phyloP scores from a whole-genome alignment of 2,329 filamentous ascomycete species.

The Colletotrichum spinosum region DNA sequence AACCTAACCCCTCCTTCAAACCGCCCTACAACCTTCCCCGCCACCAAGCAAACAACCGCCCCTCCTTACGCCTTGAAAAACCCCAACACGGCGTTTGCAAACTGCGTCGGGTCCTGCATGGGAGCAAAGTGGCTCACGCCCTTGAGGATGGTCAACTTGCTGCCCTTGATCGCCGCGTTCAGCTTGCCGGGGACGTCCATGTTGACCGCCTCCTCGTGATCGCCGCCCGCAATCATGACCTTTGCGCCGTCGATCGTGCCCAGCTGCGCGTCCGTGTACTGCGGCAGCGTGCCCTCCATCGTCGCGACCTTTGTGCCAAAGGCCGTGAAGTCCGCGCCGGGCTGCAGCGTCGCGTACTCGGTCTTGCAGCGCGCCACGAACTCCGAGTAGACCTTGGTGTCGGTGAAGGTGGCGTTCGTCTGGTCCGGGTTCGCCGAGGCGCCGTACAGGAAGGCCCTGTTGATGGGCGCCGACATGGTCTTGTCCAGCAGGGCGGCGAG shows the following conservation, averaged over 20 bases:
- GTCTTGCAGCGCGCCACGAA: conserved; percentile 49
- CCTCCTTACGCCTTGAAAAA: conserved; percentile 41
- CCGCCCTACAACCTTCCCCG: no score
- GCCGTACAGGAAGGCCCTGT: conserved; percentile 55
- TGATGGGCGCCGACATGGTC: conserved; percentile 45
- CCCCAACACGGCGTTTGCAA: conserved; percentile 45
- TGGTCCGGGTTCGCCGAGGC: conserved; percentile 46
- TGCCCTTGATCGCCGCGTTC: conserved; percentile 50
- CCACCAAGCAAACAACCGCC: not conserved
- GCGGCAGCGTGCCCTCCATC: conserved; percentile 51
- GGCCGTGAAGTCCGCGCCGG: conserved; percentile 48
- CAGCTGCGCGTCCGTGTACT: conserved; percentile 45
- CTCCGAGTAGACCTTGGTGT: conserved; percentile 38
- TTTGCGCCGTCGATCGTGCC: conserved; percentile 43
- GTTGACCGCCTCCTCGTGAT: conserved; percentile 55
- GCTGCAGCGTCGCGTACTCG: conserved; percentile 52
- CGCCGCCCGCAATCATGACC: conserved; percentile 45
- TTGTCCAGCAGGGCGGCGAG: conserved; percentile 50
- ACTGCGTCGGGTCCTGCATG: conserved; percentile 52
- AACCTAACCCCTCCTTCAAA: no score
- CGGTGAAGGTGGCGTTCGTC: conserved; percentile 49
- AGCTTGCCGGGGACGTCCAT: conserved; percentile 48
- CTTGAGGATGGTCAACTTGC: conserved; percentile 48
- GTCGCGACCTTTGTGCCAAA: conserved; percentile 52
- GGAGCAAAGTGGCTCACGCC: conserved; percentile 58